Evolutionary conservation across 2,329 filamentous ascomycete species (phyloP), one percentile per base, ranked within the genome.

Genomic region (Graphium sp.): DNA sequence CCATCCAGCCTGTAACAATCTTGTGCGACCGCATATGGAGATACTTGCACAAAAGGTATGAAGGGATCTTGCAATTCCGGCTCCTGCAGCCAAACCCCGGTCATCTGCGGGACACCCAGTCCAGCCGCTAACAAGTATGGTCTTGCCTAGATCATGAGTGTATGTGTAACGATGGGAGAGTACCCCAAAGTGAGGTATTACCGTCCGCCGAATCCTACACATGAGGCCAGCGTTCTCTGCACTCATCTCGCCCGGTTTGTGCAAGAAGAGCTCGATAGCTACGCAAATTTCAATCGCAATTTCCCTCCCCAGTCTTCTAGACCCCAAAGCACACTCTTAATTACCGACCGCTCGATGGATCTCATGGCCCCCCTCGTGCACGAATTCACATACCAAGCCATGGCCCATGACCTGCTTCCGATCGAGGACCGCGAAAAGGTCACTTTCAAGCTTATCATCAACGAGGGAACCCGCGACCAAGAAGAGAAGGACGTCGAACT

Each of bases 311-410:
- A 62, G n/a, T 71, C 71, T 7, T 66, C 72, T 28, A 64, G 87
- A 30, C 87, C 85, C 6, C 76, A 81, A 37, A 82, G 82, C 22
- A 71, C 84, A 1, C 66, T 98, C 1, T 60, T 93, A 42, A 78
- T 98, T 35, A 81, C 84, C 2, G 89, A 95, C 49, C 71, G 89
- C 35, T 82, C 84, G 6, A 89, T 98, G 78, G 89, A 98, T 48
- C 53, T 94, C 4, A 72, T 78, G 55, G 75, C 87, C 0, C 89
- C 89, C 2, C 55, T 95, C 8, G 47, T 95, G 4, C 89, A 98
- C 52, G 89, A 98, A 44, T 94, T 98, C 47, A 94, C 89, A 9
- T 98, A 95, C 48, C 89, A 98, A 52, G 84, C 89, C 28, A 95
- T 98, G 87, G 87, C 83, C 4, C 82, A 94, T 49, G 89, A 98